Evolutionary conservation across 257 asterid genomes (phyloP), one percentile per base, ranked within the genome.

Genomic region (Gardenia jasminoides): DNA sequence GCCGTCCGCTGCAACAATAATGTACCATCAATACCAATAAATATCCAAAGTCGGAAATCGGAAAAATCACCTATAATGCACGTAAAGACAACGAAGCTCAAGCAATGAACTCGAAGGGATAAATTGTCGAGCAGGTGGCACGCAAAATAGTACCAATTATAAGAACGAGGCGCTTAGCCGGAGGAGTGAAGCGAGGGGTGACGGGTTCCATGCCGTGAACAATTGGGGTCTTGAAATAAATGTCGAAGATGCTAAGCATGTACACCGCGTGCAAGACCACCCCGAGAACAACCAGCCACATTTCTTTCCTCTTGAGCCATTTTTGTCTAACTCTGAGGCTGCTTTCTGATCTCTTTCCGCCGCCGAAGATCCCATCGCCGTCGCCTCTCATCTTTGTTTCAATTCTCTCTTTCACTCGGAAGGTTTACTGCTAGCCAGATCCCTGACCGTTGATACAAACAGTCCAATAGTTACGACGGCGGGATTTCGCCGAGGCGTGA

Each of bases 211-310:
- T 91, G 86, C 98, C 99, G 78, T 95, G 99, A 67, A 95, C 98
- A 73, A 95, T 93, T 0, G 98, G 99, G 66, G 90, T 88, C 89
- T 95, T 92, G 97, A 95, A 95, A 80, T 92, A 95, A 52, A 95
- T 95, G 79, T 95, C 97, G 92, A 95, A 93, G 81, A 93, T 95
- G 90, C 99, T 93, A 79, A 95, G 92, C 99, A 94, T 94, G 89
- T 93, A 94, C 12, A 93, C 91, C 41, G 98, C 97, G 92, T 95
- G 99, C 70, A 95, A 93, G 72, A 91, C 74, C n/a, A 95, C 88
- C 13, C 99, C 99, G 46, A 95, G 94, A 76, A 89, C 76, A 10
- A 95, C 98, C 33, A 95, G 88, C 97, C 97, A 93, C 85, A 86
- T 93, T 73, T 90, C 98, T 84, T 91, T 90, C 69, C 89, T 79